Percentiles rank a stretch among this genome's conserved stretches.
Conservation (phyloP, 1,284 basidiomycete genomes). For the Anthracocystis panici-leucophaei region DNA sequence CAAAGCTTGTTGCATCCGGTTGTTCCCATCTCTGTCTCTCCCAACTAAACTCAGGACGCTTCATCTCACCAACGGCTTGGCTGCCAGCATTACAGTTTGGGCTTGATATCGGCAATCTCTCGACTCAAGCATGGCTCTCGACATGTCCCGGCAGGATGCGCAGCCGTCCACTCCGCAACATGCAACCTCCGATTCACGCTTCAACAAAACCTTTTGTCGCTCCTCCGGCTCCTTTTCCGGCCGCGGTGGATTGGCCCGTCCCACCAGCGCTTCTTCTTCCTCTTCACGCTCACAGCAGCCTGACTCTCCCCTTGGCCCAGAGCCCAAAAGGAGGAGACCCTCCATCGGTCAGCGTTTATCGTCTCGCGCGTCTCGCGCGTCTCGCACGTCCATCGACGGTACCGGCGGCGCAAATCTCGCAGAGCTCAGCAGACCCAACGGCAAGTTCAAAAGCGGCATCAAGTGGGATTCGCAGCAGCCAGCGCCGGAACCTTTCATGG, state of each 20-base stretch:
- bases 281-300: neutral
- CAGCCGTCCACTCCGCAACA: constrained; percentile 24
- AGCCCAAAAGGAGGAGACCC: constrained; percentile 16
- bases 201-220: constrained; percentile 32
- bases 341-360: constrained; percentile 33
- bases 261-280: constrained; percentile 24
- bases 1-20: too few species aligned
- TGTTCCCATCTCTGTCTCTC: neutral
- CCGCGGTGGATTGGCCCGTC: constrained; percentile 23
- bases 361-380: constrained; percentile 27
- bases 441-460: constrained; percentile 58
- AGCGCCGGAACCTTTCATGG: constrained; percentile 53
- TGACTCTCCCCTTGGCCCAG: constrained; percentile 1
- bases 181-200: constrained; percentile 19
- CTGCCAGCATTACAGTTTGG: neutral
- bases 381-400: constrained; percentile 23
- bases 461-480: constrained; percentile 43
- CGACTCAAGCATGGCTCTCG: constrained; percentile 14
- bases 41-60: neutral
- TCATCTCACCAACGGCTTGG: neutral
- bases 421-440: constrained; percentile 46
- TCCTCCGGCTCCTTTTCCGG: constrained; percentile 22
- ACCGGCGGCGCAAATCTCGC: constrained; percentile 32
- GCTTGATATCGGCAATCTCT: neutral
- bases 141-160: constrained; percentile 13